Conservation (phyloP, 106 monocot species). For the Amphibolis antarctica region DNA sequence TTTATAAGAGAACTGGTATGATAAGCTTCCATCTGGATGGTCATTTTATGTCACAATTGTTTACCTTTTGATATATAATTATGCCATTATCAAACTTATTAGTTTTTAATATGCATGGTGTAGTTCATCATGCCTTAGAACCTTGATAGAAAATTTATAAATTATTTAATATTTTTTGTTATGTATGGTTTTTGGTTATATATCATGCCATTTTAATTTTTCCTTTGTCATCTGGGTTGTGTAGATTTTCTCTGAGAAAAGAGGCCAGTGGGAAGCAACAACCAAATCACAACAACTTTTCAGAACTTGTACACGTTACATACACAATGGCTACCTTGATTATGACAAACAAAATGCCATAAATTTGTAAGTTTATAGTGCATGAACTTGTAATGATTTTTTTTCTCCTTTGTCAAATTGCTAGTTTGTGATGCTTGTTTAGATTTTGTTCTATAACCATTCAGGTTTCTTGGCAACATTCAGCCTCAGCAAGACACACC, state of each 20-base stretch:
- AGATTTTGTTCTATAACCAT: not conserved
- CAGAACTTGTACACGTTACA: conserved; percentile 80
- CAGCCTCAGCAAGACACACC: conserved; percentile 75
- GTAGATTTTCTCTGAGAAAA: conserved; percentile 88
- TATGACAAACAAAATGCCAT: conserved; percentile 92
- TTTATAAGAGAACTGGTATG: too few species aligned
- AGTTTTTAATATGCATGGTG: too few species aligned
- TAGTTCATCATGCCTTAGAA: too few species aligned
- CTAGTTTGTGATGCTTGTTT: not conserved
- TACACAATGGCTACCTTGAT: conserved; percentile 87
- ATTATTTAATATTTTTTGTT: too few species aligned
- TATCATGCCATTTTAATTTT: too few species aligned
- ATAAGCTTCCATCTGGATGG: too few species aligned
- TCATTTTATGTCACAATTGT: too few species aligned
- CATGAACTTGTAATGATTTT: not conserved
- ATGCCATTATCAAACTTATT: too few species aligned
- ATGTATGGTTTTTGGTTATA: too few species aligned
- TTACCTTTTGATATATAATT: too few species aligned
- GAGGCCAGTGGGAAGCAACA: conserved; percentile 92
- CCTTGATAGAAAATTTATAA: too few species aligned
- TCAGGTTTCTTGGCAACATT: conserved; percentile 87
- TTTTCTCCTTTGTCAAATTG: not conserved
- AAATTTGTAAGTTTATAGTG: conserved; percentile 66
- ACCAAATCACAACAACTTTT: conserved; percentile 84
- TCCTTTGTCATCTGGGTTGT: not conserved